phyloP scores from a whole-genome alignment of 257 asterid genomes.

The Solanum clarkiae region DNA sequence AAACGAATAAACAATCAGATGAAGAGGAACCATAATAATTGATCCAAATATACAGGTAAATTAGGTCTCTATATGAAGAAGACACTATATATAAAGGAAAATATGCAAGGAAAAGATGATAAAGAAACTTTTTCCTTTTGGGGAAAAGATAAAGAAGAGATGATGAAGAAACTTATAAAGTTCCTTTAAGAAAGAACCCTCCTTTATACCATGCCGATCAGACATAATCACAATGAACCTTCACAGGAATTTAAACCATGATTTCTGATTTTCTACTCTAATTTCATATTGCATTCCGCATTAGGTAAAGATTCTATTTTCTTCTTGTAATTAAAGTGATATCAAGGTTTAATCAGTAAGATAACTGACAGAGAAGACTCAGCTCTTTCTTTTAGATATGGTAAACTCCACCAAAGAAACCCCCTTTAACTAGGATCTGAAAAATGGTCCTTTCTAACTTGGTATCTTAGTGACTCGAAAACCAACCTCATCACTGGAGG shows the following conservation, averaged over 20 bases:
- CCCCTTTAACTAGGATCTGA: not conserved
- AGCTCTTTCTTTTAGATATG: not conserved
- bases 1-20: not conserved
- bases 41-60: not conserved
- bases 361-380: not conserved
- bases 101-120: not conserved
- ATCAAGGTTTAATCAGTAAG: not conserved
- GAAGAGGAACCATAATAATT: not conserved
- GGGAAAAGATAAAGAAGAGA: not conserved
- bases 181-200: not conserved
- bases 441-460: not conserved
- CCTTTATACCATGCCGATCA: not conserved
- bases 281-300: not conserved
- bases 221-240: not conserved
- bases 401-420: not conserved
- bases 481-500: not conserved
- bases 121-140: not conserved
- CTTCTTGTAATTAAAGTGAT: not conserved
- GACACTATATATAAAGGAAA: not conserved
- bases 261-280: not conserved
- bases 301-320: not conserved
- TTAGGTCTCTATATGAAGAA: not conserved
- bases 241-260: not conserved
- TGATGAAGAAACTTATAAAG: not conserved
- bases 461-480: not conserved